Evolutionary conservation across 2,329 filamentous ascomycete genomes (phyloP), one percentile per base, ranked within the genome.

Genomic region (Spiromastix sp.): DNA sequence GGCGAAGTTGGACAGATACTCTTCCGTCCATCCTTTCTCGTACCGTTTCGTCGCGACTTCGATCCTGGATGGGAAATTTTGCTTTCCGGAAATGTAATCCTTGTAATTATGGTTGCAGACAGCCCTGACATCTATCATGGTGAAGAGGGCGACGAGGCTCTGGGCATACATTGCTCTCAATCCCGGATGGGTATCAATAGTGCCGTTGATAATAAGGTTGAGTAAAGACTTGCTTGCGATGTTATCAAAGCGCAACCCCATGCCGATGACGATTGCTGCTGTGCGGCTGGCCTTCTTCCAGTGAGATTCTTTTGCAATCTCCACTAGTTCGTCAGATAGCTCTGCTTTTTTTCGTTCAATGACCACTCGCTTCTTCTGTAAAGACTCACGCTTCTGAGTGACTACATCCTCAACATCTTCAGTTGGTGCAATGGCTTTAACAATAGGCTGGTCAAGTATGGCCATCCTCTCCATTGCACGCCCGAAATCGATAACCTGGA

Each of bases 211-310:
- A 24, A 93, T 79, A 5, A 98, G 71, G 32, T 93, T 79, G 36
- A 96, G 75, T 57, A 96, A 81, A 39, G 81, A 75, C 12, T 81
- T 69, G 1, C 85, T 84, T 4, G 85, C 85, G 42, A 98, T 74
- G 12, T 77, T 81, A 45, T 95, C 81, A 49, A 96, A 94, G n/a
- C 91, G 79, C 43, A 95, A 74, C 38, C 85, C 89, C 42, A 95
- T 71, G 41, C 91, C 93, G 38, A 89, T 77, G 4, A 93, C 84
- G 54, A 98, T 91, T 22, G 93, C 82, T 7, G 84, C 83, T 38
- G 87, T 93, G 18, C 89, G 74, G 33, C 79, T 85, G 4, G 89
- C 89, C 48, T 94, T 87, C 66, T 94, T 96, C 91, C 91, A 98
- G 54, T 98, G 93, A 1, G 86, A 85, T 3, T 74, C 74, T 48